A percentile compares a stretch with the other conserved stretches of the same genome.
These are phyloP conservation scores for Bidens hawaiensis DNA, from an alignment of 140 eudicot genomes.

Conservation along the genomic window DNA sequence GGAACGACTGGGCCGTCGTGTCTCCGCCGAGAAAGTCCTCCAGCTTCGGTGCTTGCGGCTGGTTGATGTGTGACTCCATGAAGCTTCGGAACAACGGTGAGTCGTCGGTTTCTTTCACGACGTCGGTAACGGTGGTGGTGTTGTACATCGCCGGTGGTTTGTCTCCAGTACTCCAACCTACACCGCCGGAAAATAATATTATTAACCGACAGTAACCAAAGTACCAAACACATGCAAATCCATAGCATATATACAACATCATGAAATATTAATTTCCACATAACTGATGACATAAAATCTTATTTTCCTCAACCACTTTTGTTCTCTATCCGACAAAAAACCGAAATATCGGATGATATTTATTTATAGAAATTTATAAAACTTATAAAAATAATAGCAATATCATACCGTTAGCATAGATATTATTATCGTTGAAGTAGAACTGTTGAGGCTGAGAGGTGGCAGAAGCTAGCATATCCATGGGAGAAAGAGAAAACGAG, in stretches of 20 bases:
- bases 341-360: constrained; percentile 19
- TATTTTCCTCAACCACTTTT: constrained; percentile 25
- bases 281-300: constrained; percentile 11
- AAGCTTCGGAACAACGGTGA: constrained; percentile 40
- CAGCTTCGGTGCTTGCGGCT: constrained; percentile 68
- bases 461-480: constrained; percentile 67
- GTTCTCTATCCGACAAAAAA: constrained; percentile 39
- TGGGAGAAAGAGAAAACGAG: constrained; percentile 81
- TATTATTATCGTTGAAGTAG: constrained; percentile 63
- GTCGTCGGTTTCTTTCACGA: constrained; percentile 31
- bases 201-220: neutral
- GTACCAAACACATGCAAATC: constrained; percentile 30
- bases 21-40: constrained; percentile 91
- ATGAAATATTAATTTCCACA: constrained; percentile 13
- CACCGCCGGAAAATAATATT: neutral
- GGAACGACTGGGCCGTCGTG: constrained; percentile 22
- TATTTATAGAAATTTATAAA: neutral
- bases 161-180: constrained; percentile 48
- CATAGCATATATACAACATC: constrained; percentile 10
- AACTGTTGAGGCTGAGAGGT: constrained; percentile 53
- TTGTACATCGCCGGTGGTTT: constrained; percentile 45
- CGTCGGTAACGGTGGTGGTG: constrained; percentile 12
- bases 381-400: neutral
- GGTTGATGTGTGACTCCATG: constrained; percentile 48
- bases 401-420: constrained; percentile 59